phyloP scores from a whole-genome alignment of 768 basidiomycete genomes.

The Naganishia antarctica region DNA sequence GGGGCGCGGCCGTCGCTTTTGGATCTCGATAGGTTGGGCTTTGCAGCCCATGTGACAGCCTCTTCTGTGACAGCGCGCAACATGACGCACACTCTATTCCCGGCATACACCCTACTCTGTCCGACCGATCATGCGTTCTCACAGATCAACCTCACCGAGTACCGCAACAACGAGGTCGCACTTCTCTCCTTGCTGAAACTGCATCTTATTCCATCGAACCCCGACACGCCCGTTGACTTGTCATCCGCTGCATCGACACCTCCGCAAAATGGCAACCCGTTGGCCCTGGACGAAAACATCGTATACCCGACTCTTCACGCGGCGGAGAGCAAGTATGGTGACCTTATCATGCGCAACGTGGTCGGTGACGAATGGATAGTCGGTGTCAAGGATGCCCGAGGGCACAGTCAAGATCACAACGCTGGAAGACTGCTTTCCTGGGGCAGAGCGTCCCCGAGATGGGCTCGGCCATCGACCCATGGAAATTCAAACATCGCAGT shows the following conservation, averaged over 20 bases:
- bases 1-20: conserved; percentile 53
- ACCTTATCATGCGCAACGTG: conserved; percentile 63
- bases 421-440: conserved; percentile 48
- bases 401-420: conserved; percentile 51
- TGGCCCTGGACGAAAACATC: conserved; percentile 65
- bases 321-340: conserved; percentile 62
- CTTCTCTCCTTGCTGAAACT: conserved; percentile 48
- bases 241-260: background rate
- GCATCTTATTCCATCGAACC: conserved; percentile 49
- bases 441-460: conserved; percentile 58
- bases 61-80: background rate
- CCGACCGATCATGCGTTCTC: conserved; percentile 92
- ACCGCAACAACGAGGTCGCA: conserved; percentile 40
- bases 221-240: conserved; percentile 59
- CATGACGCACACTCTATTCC: conserved; percentile 22
- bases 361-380: conserved; percentile 49
- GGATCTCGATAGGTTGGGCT: background rate
- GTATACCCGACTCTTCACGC: conserved; percentile 68
- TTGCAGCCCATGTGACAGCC: background rate
- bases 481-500: background rate
- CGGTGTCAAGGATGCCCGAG: conserved; percentile 52
- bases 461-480: conserved; percentile 23
- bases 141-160: conserved; percentile 67
- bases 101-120: conserved; percentile 76
- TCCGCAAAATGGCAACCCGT: conserved; percentile 51